Evolutionary conservation across 2,329 filamentous ascomycete genomes (phyloP), one percentile per base, ranked within the genome.

Genomic region (Escovopsis sp.): DNA sequence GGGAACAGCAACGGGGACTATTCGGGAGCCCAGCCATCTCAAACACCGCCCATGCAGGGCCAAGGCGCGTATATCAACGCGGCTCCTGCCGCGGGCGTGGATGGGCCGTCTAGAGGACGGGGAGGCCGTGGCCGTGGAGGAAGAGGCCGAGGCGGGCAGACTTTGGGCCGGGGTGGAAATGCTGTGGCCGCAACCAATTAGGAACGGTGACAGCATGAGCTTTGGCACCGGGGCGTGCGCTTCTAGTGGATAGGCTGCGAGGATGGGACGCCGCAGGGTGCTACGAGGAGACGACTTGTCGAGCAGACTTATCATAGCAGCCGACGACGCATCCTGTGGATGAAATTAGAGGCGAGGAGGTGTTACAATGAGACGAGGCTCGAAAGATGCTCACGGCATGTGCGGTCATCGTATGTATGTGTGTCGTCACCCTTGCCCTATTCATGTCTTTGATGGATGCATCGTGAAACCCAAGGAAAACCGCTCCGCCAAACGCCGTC

Each of bases 81-180:
- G 7, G 75, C 76, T 28, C 80, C 80, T 19, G 80, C 80, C 1
- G 59, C 72, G 2, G 69, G 57, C 36, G 59, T 82, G 11, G 69
- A 80, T 48, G 53, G 62, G 15, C 54, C 60, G 19, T 62, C 62
- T 30, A 54, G 61, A 32, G 54, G 61, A 34, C 60, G 63, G 4
- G 60, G 63, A 30, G 61, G 64, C 8, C 59, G 63, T 43, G 61
- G 61, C 11, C 58, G 65, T 12, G 59, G 67, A 38, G 60, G 61
- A 34, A 56, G 65, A 41, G 65, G 60, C 26, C 56, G 61, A 23
- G 60, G 63, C 15, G 57, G 55, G 12, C 46, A 48, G 34, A 52
- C 57, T 12, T 55, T 62, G 33, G 58, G 61, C 36, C 59, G 64
- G 38, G 61, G 57, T 12, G 56, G 59, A 12, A 53, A 47, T 30